Conservation (phyloP, 2,329 filamentous ascomycete species). For the Byssoonygena ceratinophila region DNA sequence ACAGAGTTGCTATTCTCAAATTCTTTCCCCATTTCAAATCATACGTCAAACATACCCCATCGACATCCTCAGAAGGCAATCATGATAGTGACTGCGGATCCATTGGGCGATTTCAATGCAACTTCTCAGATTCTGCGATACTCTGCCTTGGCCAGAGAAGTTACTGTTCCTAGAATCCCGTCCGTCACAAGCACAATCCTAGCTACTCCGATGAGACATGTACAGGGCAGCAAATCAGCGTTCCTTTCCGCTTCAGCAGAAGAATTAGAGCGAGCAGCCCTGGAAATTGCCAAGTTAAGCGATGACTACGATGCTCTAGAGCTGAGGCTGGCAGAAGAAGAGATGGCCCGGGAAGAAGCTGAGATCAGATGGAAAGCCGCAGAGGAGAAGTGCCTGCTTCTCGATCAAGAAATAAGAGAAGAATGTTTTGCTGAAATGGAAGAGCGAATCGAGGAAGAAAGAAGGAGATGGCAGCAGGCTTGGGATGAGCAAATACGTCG, state of each 20-base stretch:
- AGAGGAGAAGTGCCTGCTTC: slow-evolving; percentile 53
- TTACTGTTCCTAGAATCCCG: slow-evolving; percentile 80
- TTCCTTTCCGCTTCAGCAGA: slow-evolving; percentile 37
- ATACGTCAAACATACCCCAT: slow-evolving; percentile 36
- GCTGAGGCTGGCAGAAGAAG: slow-evolving; percentile 58
- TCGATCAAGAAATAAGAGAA: slow-evolving; percentile 78
- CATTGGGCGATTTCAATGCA: slow-evolving; percentile 86
- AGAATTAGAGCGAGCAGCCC: slow-evolving; percentile 70
- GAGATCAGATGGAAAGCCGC: slow-evolving; percentile 62
- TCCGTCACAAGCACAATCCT: slow-evolving; percentile 65
- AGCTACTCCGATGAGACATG: slow-evolving; percentile 21
- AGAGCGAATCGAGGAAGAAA: slow-evolving; percentile 59
- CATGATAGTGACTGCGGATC: slow-evolving; percentile 95
- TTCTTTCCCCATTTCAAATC: slow-evolving; percentile 59
- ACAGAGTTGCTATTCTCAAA: slow-evolving; percentile 82
- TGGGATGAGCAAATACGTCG: slow-evolving; percentile 66
- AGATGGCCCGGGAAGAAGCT: slow-evolving; percentile 56
- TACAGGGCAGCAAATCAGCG: slow-evolving; percentile 34
- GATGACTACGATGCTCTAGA: slow-evolving; percentile 68
- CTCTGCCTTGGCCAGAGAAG: slow-evolving; percentile 81
- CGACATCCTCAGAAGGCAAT: slow-evolving; percentile 65
- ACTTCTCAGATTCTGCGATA: slow-evolving; percentile 94
- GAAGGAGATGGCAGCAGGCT: slow-evolving; percentile 67
- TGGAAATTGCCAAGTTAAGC: slow-evolving; percentile 69
- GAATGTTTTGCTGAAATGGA: slow-evolving; percentile 87